Evolutionary conservation across 2,329 filamentous ascomycete species (phyloP).

Genomic region (Pseudogymnoascus sp.): DNA sequence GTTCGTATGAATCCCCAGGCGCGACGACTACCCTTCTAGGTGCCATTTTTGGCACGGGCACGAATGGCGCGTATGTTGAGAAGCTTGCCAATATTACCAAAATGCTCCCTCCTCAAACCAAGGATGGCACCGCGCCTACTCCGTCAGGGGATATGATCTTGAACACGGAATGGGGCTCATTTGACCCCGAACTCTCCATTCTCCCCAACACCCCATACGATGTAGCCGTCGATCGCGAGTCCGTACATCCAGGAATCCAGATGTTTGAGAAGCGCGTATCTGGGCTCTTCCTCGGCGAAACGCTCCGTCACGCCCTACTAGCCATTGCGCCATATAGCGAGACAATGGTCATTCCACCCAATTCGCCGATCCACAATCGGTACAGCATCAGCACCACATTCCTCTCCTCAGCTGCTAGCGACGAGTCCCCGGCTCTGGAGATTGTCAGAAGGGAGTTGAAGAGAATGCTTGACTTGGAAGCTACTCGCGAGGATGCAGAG

Average conservation of each 20-base stretch:
- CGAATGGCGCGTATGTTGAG: conserved; percentile 95
- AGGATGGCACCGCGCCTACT: conserved; percentile 63
- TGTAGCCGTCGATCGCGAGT: conserved; percentile 64
- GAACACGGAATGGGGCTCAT: conserved; percentile 97
- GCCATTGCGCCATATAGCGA: conserved; percentile 68
- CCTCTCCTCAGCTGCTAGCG: conserved; percentile 77
- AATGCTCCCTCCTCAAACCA: conserved; percentile 43
- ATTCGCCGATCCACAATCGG: conserved; percentile 62
- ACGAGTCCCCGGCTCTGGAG: conserved; percentile 63
- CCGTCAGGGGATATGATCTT: conserved; percentile 91
- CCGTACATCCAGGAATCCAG: conserved; percentile 86
- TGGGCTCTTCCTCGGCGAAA: conserved; percentile 96
- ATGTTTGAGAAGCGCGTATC: conserved; percentile 99
- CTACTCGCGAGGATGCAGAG: conserved; percentile 75
- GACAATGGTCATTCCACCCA: conserved; percentile 57
- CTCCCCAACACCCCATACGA: conserved; percentile 84
- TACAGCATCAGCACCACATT: conserved; percentile 92
- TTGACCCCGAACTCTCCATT: conserved; percentile 86
- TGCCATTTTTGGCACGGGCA: conserved; percentile 94
- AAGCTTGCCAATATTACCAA: conserved; percentile 82
- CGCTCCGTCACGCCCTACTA: conserved; percentile 70
- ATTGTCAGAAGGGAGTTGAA: conserved; percentile 72
- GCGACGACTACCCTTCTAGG: conserved; percentile 84
- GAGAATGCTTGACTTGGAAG: conserved; percentile 64
- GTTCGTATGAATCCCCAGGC: conserved; percentile 86